These are phyloP conservation scores for Dryadomyces quercus-mongolicae DNA, from an alignment of 2,329 filamentous ascomycete species.

Conservation along the genomic window DNA sequence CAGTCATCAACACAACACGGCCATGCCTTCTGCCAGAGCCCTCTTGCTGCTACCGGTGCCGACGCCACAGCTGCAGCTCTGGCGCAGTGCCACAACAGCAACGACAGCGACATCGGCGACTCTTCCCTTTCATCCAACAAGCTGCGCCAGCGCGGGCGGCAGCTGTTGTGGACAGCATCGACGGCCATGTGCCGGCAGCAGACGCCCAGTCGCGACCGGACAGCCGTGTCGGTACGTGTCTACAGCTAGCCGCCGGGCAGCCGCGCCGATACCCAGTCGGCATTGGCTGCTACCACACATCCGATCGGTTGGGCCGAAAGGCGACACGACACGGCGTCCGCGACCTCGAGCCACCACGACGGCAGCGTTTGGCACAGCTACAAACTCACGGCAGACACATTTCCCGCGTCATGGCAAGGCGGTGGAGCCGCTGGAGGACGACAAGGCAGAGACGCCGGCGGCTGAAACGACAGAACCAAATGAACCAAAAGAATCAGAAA, in stretches of 20 bases:
- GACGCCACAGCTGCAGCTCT: constrained; percentile 6
- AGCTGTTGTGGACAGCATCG: neutral
- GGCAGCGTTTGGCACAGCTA: constrained; percentile 25
- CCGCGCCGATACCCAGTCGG: too few species aligned
- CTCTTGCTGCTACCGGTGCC: constrained; percentile 1
- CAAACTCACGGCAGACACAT: constrained; percentile 24
- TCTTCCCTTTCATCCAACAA: too few species aligned
- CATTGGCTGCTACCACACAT: neutral
- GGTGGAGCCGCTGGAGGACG: constrained; percentile 34
- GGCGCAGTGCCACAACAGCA: constrained; percentile 5
- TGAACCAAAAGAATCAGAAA: too few species aligned
- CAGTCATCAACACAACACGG: too few species aligned
- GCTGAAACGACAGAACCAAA: neutral
- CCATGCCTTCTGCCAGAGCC: neutral
- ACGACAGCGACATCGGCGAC: neutral
- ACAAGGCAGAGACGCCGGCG: neutral
- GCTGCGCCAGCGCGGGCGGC: neutral
- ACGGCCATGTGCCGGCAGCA: too few species aligned
- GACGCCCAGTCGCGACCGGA: neutral
- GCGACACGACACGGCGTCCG: neutral
- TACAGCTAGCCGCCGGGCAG: too few species aligned
- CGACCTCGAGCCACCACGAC: neutral
- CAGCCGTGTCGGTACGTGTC: neutral
- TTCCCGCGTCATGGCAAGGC: constrained; percentile 49
- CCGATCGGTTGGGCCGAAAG: neutral